phyloP scores from a whole-genome alignment of 1,284 basidiomycete species.

The Cutaneotrichosporon sp. region DNA sequence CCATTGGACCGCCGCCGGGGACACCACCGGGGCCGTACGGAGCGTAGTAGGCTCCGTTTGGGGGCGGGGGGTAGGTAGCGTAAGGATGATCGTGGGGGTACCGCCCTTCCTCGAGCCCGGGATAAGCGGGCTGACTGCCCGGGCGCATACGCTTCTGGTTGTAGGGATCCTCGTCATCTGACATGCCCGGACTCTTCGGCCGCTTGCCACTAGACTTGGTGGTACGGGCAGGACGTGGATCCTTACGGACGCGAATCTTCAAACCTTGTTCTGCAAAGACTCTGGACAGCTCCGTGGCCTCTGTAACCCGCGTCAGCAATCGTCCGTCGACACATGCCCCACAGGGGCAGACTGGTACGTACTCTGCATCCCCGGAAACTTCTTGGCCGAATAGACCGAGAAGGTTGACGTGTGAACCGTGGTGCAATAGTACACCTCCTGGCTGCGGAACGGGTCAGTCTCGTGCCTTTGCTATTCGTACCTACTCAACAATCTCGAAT shows the following conservation, averaged over 20 bases:
- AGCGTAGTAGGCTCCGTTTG: slow-evolving; percentile 8
- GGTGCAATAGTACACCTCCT: slow-evolving; percentile 79
- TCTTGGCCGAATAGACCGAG: slow-evolving; percentile 84
- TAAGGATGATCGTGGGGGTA: slow-evolving; percentile 15
- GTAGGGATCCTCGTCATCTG: slow-evolving; percentile 18
- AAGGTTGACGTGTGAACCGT: slow-evolving; percentile 79
- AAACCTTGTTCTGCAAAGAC: slow-evolving; percentile 86
- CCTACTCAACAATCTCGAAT: slow-evolving; percentile 76
- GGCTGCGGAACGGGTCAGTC: slow-evolving; percentile 49
- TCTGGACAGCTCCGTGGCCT: slow-evolving; percentile 80
- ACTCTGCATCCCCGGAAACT: slow-evolving; percentile 79
- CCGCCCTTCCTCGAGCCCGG: not conserved
- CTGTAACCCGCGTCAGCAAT: not conserved
- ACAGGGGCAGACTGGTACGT: not conserved
- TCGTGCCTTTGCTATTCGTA: slow-evolving; percentile 53
- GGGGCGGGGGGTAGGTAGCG: slow-evolving; percentile 10
- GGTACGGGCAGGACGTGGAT: slow-evolving; percentile 48
- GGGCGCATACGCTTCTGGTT: slow-evolving; percentile 3
- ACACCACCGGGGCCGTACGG: slow-evolving; percentile 5
- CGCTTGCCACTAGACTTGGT: slow-evolving; percentile 17
- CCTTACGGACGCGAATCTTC: slow-evolving; percentile 85
- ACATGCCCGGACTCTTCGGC: slow-evolving; percentile 14
- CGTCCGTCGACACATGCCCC: too few relatives aligned
- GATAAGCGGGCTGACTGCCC: slow-evolving; percentile 1
- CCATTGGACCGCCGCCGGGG: slow-evolving; percentile 10